Base-by-base conservation (phyloP, 2,329 filamentous ascomycete species). In the Bisporella sp. region DNA sequence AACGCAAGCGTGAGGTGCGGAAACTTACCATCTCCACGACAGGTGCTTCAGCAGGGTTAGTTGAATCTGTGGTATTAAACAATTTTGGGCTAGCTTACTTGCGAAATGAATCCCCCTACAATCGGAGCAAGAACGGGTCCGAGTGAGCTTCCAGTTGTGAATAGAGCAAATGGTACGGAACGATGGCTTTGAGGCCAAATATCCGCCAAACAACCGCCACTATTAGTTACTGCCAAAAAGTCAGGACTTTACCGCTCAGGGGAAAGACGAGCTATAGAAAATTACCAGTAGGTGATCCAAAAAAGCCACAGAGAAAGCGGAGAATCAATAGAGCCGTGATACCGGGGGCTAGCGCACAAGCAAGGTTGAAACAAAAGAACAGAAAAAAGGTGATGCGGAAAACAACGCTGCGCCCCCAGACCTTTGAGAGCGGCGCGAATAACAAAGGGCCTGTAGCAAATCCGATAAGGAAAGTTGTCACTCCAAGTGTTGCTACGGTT, bases 201-300 rank as follows among this genome's bases (percentile, higher is more conserved):
- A 65, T 96, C 91, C 31, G 87, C 83, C 8, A 96, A 79, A 5
- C 84, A 89, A 2, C 89, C 91, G 0, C 90, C 89, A 1, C 85
- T 81, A 63, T 95, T 95, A 11, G 83, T 21, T 21, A 21, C 21
- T 21, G 21, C 21, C 21, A 21, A 21, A 21, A 21, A 21, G 21
- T 21, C 3, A 81, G 30, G 96, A 83, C 80, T 95, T 86, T 41
- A 86, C 88, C 5, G 87, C 79, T 4, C 88, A 86, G 46, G 46
- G 84, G 88, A 49, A 89, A 68, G 6, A 84, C 85, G 31, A 72
- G 54, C 61, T 60, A 37, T n/a, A 13, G 11, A 21, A 21, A 21
- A 21, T 21, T 21, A 21, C 21, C 21, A 21, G 21, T 21, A 21
- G 21, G 21, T 21, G 21, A 21, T 42, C n/a, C 4, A 31, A 32